Base-by-base conservation (phyloP, 1,139 yeast species). In the Geotrichum histeridarum region DNA sequence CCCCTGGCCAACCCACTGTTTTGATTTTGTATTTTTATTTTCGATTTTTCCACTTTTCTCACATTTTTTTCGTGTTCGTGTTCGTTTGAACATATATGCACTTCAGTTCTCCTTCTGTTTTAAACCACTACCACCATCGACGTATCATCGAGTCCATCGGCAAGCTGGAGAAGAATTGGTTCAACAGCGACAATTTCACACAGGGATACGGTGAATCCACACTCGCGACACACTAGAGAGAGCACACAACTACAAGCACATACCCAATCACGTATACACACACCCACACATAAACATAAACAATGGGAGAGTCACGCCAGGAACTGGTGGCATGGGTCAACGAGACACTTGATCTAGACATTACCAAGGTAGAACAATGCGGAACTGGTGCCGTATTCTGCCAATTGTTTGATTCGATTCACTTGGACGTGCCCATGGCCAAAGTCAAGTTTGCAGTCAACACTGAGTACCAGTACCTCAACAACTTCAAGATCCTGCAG, bases 331-430 rank as follows among this genome's bases (percentile, higher is more conserved):
- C 78, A 56, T 94, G 99, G 98, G 77, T 93, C 61, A 91, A 91
- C 67, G 75, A 78, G 50, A 79, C 87, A 5, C 75, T 89, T 45
- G 79, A 78, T 52, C 70, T 90, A 43, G 77, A 82, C 60, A 80
- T 86, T 63, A 77, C 82, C 51, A 89, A 86, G 65, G 86, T 93
- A 1, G 99, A 94, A 67, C 93, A 90, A 69, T 86, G 96, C 67
- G 99, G 99, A 17, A 82, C 86, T 2, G 99, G 99, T 2, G 96
- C 96, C 0, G 94, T 89, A 2, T 91, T 87, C 68, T 90, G 98
- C 70, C 97, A 91, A 70, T 78, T 93, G 50, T 78, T 91, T 75
- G 97, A 93, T 70, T 82, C 91, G 27, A 82, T 93, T 33, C 86
- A 78, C 64, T 83, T 86, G 27, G 96, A 88, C 61, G 77, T 91